phyloP scores from a whole-genome alignment of 2,329 filamentous ascomycete species.

The Cercospora zeina region DNA sequence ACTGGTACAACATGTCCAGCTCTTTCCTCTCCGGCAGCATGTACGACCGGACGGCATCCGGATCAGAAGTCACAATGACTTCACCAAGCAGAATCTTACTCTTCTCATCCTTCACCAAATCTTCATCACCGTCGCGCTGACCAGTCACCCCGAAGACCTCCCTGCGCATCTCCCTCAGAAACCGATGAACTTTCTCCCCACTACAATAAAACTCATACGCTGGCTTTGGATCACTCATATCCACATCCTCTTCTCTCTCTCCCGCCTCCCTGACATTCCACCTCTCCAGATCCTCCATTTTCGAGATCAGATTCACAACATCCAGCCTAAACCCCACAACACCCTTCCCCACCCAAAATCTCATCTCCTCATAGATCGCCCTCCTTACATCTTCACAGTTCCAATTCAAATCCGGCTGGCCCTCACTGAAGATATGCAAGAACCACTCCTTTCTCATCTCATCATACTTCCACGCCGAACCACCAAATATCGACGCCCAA shows the following conservation, averaged over 20 bases:
- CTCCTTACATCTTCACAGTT: conserved; percentile 46
- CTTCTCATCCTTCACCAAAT: not conserved
- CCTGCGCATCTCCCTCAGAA: conserved; percentile 27
- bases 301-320: conserved; percentile 53
- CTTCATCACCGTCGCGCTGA: too few species aligned
- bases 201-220: conserved; percentile 28
- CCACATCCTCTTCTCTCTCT: conserved; percentile 44
- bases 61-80: conserved; percentile 50
- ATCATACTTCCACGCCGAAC: conserved; percentile 49
- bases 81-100: conserved; percentile 52
- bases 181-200: conserved; percentile 23
- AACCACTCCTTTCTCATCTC: conserved; percentile 50
- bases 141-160: conserved; percentile 43
- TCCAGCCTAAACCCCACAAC: conserved; percentile 52
- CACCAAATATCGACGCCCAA: conserved; percentile 45
- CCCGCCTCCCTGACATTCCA: conserved; percentile 12
- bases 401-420: conserved; percentile 54
- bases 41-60: conserved; percentile 51
- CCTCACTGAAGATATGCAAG: conserved; percentile 49
- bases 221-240: conserved; percentile 42
- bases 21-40: conserved; percentile 58
- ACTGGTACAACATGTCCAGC: conserved; percentile 70
- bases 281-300: conserved; percentile 41
- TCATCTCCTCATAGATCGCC: conserved; percentile 50
- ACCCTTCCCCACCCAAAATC: conserved; percentile 49